phyloP scores from a whole-genome alignment of 164 flowering plant genomes.

The Umbellularia californica region DNA sequence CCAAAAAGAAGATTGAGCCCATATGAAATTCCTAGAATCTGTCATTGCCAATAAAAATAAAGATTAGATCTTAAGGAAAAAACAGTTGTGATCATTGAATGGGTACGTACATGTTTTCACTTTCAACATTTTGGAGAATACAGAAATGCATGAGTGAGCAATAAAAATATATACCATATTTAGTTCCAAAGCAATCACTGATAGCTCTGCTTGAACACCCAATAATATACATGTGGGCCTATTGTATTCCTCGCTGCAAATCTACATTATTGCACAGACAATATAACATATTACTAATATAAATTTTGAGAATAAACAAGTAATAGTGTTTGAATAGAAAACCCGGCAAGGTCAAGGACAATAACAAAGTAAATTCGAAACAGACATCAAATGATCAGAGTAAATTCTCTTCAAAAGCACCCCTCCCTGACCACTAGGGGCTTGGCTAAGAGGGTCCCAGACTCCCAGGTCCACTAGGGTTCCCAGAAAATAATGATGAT shows the following conservation, averaged over 20 bases:
- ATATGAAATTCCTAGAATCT: constrained; percentile 86
- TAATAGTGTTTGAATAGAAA: no score
- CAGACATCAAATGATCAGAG: no score
- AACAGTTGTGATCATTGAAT: neutral
- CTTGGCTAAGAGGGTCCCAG: no score
- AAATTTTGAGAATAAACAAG: neutral
- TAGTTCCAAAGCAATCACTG: constrained; percentile 62
- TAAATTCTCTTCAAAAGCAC: no score
- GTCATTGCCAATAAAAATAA: constrained; percentile 12
- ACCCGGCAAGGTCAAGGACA: no score
- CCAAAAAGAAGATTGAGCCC: constrained; percentile 73
- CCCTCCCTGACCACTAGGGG: no score
- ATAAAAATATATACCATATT: constrained; percentile 51
- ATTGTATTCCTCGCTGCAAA: constrained; percentile 81
- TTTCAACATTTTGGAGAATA: neutral
- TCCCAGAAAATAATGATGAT: no score
- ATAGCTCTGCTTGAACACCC: constrained; percentile 79
- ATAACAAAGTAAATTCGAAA: no score
- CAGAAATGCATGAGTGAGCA: neutral
- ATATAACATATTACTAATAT: neutral
- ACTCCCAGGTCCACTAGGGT: no score
- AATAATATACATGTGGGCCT: constrained; percentile 55
- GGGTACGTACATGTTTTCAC: neutral
- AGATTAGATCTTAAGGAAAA: constrained; percentile 2
- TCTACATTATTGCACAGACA: constrained; percentile 36